These are phyloP conservation scores for Pseudonitzschia multistriata DNA, from an alignment of 108 stramenopile genomes.

Conservation along the genomic window DNA sequence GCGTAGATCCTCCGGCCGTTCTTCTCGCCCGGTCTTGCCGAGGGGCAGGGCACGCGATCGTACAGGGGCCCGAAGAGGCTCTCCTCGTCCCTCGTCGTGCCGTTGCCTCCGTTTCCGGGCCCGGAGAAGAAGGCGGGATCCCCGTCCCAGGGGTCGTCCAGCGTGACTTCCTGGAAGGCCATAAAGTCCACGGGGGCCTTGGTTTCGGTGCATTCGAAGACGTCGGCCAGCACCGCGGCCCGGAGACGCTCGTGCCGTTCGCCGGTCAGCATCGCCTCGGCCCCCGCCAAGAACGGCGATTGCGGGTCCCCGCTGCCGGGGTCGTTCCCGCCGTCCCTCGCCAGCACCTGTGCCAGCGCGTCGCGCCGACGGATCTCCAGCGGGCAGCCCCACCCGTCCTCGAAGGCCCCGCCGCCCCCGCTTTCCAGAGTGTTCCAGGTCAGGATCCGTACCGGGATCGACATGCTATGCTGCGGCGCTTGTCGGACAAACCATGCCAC, in stretches of 20 bases:
- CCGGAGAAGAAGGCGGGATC: neutral
- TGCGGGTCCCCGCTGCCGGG: neutral
- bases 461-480: too few species aligned
- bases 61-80: neutral
- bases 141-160: neutral
- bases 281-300: neutral
- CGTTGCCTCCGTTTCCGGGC: too few species aligned
- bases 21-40: neutral
- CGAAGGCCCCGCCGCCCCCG: neutral
- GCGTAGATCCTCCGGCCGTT: neutral
- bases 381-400: constrained; percentile 10
- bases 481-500: too few species aligned
- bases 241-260: constrained; percentile 9
- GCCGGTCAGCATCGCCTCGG: neutral
- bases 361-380: constrained; percentile 7
- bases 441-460: constrained; percentile 1
- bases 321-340: neutral
- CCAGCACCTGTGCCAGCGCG: neutral
- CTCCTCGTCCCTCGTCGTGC: too few species aligned
- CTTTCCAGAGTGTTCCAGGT: constrained; percentile 11
- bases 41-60: neutral
- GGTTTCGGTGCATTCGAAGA: neutral
- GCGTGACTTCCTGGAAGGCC: constrained; percentile 6
- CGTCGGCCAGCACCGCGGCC: neutral
- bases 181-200: constrained; percentile 1